Evolutionary conservation across 176 grass and related monocot species (phyloP), one percentile per base, ranked within the genome.

Genomic region (Oryza meyeriana): DNA sequence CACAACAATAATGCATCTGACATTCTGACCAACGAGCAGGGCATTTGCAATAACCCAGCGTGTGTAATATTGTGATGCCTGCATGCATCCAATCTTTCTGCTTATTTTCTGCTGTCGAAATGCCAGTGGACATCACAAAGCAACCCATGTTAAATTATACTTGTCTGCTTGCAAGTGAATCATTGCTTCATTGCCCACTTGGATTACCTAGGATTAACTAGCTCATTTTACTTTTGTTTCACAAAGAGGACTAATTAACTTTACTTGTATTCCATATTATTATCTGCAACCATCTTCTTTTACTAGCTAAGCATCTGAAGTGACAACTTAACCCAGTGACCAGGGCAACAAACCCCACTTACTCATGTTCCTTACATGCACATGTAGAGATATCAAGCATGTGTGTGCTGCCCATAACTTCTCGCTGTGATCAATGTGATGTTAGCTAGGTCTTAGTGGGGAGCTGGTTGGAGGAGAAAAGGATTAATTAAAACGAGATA

Each of bases 301-400:
- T 52, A 55, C 35, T 44, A 24, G 24, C 48, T 73, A 20, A 42
- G 41, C 22, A 61, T 70, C 34, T 2, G 72, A 41, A 66, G 44
- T 47, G 44, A 47, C 55, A 12, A 8, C 24, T 65, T 36, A 0
- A 26, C 61, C 10, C 32, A 48, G 24, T 16, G 24, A 31, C 32
- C 44, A 40, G 24, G n/a, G 12, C 72, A 84, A 35, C 63, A 67
- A 42, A 59, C 57, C 76, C 68, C 84, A 85, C 76, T 41, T 18
- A 3, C 8, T 63, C 59, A 30, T 86, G 69, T 29, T 72, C 76
- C 84, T 86, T 22, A 58, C n/a, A 58, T n/a, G 22, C 76, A 79
- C 76, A 72, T 55, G 66, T 10, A n/a, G 1, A 36, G 8, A 33
- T 26, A 30, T 24, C 47, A n/a, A 0, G 50, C 35, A 36, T 35